Percentiles rank a stretch among this genome's conserved stretches.
Evolutionary conservation across 352 stramenopile species (phyloP).

Genomic region (Globisporangium cederbergense): DNA sequence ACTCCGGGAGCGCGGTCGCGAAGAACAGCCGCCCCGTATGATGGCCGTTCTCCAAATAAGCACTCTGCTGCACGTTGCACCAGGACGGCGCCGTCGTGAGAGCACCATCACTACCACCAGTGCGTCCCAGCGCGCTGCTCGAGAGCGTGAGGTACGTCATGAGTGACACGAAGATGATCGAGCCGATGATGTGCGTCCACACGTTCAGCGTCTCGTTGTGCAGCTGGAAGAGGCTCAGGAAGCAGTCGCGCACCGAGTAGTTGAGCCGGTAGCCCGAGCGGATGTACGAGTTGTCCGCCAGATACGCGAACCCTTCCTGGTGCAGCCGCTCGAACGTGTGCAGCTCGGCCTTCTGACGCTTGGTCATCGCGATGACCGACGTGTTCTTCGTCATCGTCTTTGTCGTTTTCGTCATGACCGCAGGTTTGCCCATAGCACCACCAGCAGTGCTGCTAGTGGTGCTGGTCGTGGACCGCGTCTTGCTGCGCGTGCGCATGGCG

Average conservation of each 20-base stretch:
- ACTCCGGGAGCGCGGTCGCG: constrained; percentile 32
- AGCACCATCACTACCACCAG: constrained; percentile 4
- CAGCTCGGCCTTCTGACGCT: constrained; percentile 26
- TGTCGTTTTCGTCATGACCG: constrained; percentile 1
- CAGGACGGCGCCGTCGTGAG: constrained; percentile 25
- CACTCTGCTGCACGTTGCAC: constrained; percentile 25
- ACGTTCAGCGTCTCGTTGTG: constrained; percentile 90
- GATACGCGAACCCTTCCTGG: constrained; percentile 73
- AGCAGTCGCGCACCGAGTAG: constrained; percentile 77
- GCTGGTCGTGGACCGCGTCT: constrained; percentile 11
- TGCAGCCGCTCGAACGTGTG: constrained; percentile 79
- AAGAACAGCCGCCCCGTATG: constrained; percentile 56
- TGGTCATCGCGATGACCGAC: constrained; percentile 8
- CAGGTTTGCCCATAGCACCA: neutral
- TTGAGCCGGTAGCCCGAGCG: constrained; percentile 79
- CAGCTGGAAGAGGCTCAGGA: constrained; percentile 80
- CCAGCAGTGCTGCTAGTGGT: neutral
- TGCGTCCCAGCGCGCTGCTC: constrained; percentile 33
- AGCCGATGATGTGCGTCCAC: constrained; percentile 85
- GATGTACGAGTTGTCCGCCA: constrained; percentile 88
- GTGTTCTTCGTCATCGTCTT: constrained; percentile 10
- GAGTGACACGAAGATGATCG: constrained; percentile 79
- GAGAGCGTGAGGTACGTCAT: constrained; percentile 73
- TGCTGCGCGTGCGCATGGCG: constrained; percentile 20
- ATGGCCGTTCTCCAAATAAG: constrained; percentile 38